These are phyloP conservation scores for Ophiostoma perfectum DNA, from an alignment of 2,329 filamentous ascomycete species.

Conservation along the genomic window DNA sequence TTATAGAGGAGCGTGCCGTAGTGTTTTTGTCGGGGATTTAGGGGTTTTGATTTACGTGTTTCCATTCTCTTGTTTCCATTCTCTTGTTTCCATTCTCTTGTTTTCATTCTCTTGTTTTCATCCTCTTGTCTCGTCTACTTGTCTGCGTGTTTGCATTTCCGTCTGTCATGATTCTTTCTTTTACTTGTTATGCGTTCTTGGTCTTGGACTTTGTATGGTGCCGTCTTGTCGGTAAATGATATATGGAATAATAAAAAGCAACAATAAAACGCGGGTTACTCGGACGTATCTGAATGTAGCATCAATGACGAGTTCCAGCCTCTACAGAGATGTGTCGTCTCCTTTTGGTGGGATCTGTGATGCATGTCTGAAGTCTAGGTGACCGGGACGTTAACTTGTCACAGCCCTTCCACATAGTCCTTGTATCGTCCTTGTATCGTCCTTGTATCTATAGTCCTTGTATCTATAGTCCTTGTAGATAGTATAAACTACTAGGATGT, in stretches of 20 bases:
- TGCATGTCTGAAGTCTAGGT: no score
- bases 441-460: no score
- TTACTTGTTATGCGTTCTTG: background rate
- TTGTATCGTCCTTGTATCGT: no score
- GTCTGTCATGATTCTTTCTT: no score
- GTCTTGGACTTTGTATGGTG: background rate
- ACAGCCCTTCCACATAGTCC: no score
- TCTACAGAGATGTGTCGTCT: no score
- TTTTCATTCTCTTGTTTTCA: background rate
- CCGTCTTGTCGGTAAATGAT: slow-evolving; percentile 6
- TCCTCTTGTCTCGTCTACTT: background rate
- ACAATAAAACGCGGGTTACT: background rate
- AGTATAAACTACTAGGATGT: no score
- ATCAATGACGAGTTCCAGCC: background rate
- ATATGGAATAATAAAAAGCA: slow-evolving; percentile 7
- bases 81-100: background rate
- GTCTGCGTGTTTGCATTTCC: no score
- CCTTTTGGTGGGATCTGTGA: no score
- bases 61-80: background rate
- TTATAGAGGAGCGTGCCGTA: slow-evolving; percentile 12
- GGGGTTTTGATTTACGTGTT: background rate
- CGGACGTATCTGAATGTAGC: background rate
- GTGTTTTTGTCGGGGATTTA: slow-evolving; percentile 3
- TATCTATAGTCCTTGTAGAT: no score
- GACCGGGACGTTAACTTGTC: no score